Evolutionary conservation across 805 yeast species (phyloP).

Genomic region (Wickerhamomyces mucosus): DNA sequence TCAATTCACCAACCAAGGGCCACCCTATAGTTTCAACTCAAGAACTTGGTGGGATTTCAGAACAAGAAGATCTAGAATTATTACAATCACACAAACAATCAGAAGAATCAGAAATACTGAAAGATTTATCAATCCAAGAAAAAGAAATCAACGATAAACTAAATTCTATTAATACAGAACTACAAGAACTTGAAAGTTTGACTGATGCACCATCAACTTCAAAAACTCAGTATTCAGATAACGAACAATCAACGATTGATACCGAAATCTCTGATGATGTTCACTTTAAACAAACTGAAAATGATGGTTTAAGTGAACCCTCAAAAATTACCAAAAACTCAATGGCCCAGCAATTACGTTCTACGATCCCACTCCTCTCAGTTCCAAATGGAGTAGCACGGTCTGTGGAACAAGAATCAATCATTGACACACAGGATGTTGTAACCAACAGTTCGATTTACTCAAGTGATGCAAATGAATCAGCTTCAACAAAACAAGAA

Average conservation of each 20-base stretch:
- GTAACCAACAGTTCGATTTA: slow-evolving; percentile 8
- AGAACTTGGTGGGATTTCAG: background rate
- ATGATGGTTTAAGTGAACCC: slow-evolving; percentile 5
- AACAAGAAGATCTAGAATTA: background rate
- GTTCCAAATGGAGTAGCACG: no score
- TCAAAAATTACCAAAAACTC: background rate
- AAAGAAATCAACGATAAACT: background rate
- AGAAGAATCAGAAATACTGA: background rate
- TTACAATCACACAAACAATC: background rate
- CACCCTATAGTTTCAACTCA: background rate
- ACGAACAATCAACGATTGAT: slow-evolving; percentile 13
- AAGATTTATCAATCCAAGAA: background rate
- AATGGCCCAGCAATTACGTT: slow-evolving; percentile 41
- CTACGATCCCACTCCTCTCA: slow-evolving; percentile 24
- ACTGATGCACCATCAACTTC: slow-evolving; percentile 19
- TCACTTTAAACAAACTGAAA: background rate
- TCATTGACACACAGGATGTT: slow-evolving; percentile 1
- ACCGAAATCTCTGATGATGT: slow-evolving; percentile 14
- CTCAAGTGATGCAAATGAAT: slow-evolving; percentile 5
- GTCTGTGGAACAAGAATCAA: no score
- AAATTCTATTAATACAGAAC: background rate
- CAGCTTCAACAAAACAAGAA: no score
- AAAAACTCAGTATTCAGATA: slow-evolving; percentile 13
- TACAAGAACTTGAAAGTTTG: slow-evolving; percentile 6
- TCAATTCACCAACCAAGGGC: background rate